A percentile compares a stretch with the other conserved stretches of the same genome.
Evolutionary conservation across 495 filamentous ascomycete genomes (phyloP).

Genomic region (Tuber melanosporum): DNA sequence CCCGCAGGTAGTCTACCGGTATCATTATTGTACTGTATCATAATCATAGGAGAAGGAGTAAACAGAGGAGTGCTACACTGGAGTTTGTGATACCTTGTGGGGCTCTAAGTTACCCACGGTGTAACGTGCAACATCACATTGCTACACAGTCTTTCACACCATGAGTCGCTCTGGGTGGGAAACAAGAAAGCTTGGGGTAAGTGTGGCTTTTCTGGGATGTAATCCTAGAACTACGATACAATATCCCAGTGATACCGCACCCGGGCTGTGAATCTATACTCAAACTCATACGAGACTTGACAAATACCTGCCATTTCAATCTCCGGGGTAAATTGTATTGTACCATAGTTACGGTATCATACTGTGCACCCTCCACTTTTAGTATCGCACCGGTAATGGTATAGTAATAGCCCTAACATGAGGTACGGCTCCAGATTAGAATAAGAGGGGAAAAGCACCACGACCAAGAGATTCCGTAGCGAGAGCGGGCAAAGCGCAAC

Average conservation of each 20-base stretch:
- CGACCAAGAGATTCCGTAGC: not conserved
- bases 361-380: not conserved
- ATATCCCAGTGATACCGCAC: not conserved
- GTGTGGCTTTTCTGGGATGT: not conserved
- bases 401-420: not conserved
- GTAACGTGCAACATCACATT: not conserved
- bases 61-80: too few relatives aligned
- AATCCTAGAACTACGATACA: not conserved
- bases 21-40: too few relatives aligned
- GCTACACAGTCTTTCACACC: not conserved
- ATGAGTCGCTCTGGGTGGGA: not conserved
- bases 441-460: not conserved
- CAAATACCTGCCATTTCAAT: not conserved
- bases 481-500: not conserved
- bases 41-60: too few relatives aligned
- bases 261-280: not conserved
- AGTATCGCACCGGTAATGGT: not conserved
- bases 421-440: not conserved
- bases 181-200: too few relatives aligned
- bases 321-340: not conserved
- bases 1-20: not conserved
- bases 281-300: not conserved
- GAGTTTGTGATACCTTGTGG: not conserved
- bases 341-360: not conserved
- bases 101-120: not conserved